Evolutionary conservation across 768 basidiomycete genomes (phyloP), one percentile per base, ranked within the genome.

Genomic region (Phaffia australis): DNA sequence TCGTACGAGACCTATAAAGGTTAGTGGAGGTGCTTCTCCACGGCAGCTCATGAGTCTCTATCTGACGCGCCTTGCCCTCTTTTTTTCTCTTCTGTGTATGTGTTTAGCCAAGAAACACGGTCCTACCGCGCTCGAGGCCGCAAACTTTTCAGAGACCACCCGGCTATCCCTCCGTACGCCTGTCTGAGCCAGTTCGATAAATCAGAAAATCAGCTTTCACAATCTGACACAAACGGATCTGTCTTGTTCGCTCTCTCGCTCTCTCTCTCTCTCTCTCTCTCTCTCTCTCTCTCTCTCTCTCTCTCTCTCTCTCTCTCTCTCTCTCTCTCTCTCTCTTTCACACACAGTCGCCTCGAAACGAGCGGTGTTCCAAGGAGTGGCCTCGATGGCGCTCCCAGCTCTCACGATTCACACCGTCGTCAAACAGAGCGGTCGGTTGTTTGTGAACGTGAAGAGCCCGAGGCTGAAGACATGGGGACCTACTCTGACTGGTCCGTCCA

Each of bases 321-420:
- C 25, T 9, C 16, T 8, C 16, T 15, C 8, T 11, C 19, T 54
- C 18, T 6, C n/a, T 16, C 42, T 51, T 18, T 30, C 1, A 2
- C 14, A 8, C 18, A 49, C 32, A 66, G 73, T 75, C 21, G 72
- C 73, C 30, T 74, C 75, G 46, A 77, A 77, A 66, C 70, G 76
- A 63, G 72, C 74, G 15, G 71, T 76, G 42, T 77, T 77, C 69
- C 76, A 77, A 58, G 72, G 70, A 35, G 65, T 75, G 29, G 76
- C 76, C 9, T 73, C 72, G 1, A 77, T 77, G 76, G 75, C 75
- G 46, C 66, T 77, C 23, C 76, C 76, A 0, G 75, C 76, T 8
- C 74, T 76, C 67, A 77, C 76, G 9, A 76, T 77, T 54, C 76
- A 77, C 69, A 72, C 74, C 0, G 74, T 74, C 18, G 76, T 77